These are phyloP conservation scores for Paramecium octaurelia DNA, from an alignment of 73 alveolate genomes.

Conservation along the genomic window DNA sequence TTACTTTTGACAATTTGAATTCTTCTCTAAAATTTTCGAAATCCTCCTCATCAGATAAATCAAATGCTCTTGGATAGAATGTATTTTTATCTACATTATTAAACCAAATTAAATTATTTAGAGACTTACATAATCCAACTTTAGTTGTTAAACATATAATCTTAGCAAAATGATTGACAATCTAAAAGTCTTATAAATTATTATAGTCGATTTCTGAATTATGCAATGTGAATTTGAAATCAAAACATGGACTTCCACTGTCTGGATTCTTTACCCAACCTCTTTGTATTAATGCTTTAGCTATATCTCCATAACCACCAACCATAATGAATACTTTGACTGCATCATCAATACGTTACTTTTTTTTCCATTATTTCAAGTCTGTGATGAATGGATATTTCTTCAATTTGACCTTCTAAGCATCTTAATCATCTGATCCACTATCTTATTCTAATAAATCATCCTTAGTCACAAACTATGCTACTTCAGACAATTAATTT, in stretches of 20 bases:
- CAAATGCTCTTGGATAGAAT: constrained; percentile 96
- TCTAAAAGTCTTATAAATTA: constrained; percentile 75
- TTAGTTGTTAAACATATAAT: constrained; percentile 91
- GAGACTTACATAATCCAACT: constrained; percentile 85
- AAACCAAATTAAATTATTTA: constrained; percentile 90
- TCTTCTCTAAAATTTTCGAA: constrained; percentile 90
- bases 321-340: constrained; percentile 71
- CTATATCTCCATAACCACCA: constrained; percentile 90
- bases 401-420: background rate
- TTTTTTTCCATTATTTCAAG: constrained; percentile 61
- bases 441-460: constrained; percentile 37
- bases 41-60: constrained; percentile 87
- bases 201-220: constrained; percentile 85
- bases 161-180: constrained; percentile 89
- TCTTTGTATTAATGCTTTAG: constrained; percentile 80
- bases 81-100: constrained; percentile 91
- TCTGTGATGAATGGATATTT: constrained; percentile 65
- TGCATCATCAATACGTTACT: constrained; percentile 59
- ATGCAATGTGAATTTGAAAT: constrained; percentile 83
- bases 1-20: constrained; percentile 88
- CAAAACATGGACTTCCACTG: constrained; percentile 84
- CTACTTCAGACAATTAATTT: constrained; percentile 34
- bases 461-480: constrained; percentile 20
- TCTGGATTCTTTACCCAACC: constrained; percentile 97
- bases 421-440: constrained; percentile 41